Base-by-base conservation (phyloP, 257 asterid species). In the Pogostemon cablin region DNA sequence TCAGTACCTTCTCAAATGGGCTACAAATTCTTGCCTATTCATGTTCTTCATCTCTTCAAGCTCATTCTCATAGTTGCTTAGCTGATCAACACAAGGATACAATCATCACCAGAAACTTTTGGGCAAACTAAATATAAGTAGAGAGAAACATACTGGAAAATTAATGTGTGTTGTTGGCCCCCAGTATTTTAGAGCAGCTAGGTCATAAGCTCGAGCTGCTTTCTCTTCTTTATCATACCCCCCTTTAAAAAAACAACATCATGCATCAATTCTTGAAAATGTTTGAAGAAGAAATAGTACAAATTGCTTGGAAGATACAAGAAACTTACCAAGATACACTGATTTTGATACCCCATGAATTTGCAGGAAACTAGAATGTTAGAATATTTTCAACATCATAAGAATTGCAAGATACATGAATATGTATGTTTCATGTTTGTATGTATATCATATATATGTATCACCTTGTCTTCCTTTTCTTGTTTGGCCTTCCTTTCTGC, bases 161-260 rank as follows among this genome's bases (percentile, higher is more conserved):
- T 91, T 91, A n/a, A 82, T 82, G 56, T 89, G 95, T 76, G 96
- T 87, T 4, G 90, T 76, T 9, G 95, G 86, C 72, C 98, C 98
- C 98, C 98, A 91, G 62, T 91, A 91, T 59, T 91, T 91, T 76
- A 91, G 76, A 47, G 97, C 97, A 69, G 97, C 97, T 72, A 91
- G 81, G 85, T 89, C 96, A 79, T 91, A 91, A 66, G 98, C 96
- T 55, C 88, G 74, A 7, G 98, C 98, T 68, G 98, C 98, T 71
- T 86, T 91, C 48, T 91, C 98, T 75, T 91, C 98, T 67, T 84
- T 84, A 58, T 91, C 98, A 83, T 91, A 91, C 34, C 98, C 98
- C 44, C 98, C 98, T 91, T 54, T 20, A 7, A 15, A 9, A 68
- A 32, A 55, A 70, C 66, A 69, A 35, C 25, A 38, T n/a, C 15